Evolutionary conservation across 2,329 filamentous ascomycete genomes (phyloP).

Genomic region (Cryphonectria carpinicola): DNA sequence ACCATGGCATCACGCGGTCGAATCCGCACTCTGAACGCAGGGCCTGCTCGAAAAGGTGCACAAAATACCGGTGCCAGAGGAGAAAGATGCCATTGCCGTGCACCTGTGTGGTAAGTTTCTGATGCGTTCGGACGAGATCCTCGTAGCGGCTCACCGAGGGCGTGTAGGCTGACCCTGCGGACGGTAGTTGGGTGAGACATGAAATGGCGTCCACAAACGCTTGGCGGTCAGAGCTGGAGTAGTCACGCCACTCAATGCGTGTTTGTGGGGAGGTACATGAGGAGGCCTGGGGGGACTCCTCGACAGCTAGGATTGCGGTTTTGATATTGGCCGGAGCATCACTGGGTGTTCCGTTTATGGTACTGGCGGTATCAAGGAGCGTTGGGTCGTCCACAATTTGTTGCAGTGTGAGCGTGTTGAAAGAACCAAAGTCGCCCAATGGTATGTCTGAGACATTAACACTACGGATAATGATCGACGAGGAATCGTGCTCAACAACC

Average conservation of each 20-base stretch:
- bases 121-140: constrained; percentile 39
- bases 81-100: constrained; percentile 34
- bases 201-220: constrained; percentile 37
- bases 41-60: constrained; percentile 21
- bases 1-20: constrained; percentile 14
- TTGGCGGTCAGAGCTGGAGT: constrained; percentile 36
- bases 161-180: constrained; percentile 34
- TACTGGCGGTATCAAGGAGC: neutral
- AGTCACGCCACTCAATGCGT: constrained; percentile 40
- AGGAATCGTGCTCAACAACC: neutral
- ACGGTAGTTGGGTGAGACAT: constrained; percentile 36
- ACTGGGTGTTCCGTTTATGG: neutral
- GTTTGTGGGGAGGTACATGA: constrained; percentile 9
- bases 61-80: constrained; percentile 19
- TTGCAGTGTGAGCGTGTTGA: neutral
- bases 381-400: neutral
- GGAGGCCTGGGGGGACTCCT: neutral
- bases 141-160: constrained; percentile 39
- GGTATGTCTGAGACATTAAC: neutral
- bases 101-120: constrained; percentile 38
- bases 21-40: constrained; percentile 22
- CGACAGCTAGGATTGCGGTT: neutral
- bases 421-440: constrained; percentile 4
- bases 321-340: neutral
- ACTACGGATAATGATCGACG: neutral